Conservation (phyloP, 306 rosid genomes). For the Comarum palustre region DNA sequence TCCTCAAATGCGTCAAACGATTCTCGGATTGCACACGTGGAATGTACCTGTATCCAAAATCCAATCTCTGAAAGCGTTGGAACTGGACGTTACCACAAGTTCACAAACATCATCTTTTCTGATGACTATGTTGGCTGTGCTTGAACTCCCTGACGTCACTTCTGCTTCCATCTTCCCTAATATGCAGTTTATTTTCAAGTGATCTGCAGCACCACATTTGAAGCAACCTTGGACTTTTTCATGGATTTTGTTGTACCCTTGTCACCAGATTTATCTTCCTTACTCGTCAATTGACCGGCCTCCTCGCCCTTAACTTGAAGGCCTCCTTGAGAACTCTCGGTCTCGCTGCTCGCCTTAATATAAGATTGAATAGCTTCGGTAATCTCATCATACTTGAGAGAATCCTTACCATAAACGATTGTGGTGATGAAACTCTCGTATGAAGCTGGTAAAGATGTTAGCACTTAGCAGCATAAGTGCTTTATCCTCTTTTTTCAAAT, state of each 20-base stretch:
- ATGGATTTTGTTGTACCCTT: background rate
- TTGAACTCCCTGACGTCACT: background rate
- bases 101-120: background rate
- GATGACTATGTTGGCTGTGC: background rate
- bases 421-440: too few relatives aligned
- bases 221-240: background rate
- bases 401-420: too few relatives aligned
- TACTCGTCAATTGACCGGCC: background rate
- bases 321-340: background rate
- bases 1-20: background rate
- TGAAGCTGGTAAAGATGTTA: too few relatives aligned
- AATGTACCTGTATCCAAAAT: background rate
- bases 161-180: background rate
- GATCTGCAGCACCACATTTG: background rate
- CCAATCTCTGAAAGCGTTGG: background rate
- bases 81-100: background rate
- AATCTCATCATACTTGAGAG: too few relatives aligned
- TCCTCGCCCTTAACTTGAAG: background rate
- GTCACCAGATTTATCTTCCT: background rate
- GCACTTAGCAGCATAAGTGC: too few relatives aligned
- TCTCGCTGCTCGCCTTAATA: background rate
- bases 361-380: too few relatives aligned
- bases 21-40: background rate
- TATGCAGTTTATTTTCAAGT: background rate
- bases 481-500: too few relatives aligned